Evolutionary conservation across 208 protist species (phyloP).

Genomic region (Crithidia thermophila): DNA sequence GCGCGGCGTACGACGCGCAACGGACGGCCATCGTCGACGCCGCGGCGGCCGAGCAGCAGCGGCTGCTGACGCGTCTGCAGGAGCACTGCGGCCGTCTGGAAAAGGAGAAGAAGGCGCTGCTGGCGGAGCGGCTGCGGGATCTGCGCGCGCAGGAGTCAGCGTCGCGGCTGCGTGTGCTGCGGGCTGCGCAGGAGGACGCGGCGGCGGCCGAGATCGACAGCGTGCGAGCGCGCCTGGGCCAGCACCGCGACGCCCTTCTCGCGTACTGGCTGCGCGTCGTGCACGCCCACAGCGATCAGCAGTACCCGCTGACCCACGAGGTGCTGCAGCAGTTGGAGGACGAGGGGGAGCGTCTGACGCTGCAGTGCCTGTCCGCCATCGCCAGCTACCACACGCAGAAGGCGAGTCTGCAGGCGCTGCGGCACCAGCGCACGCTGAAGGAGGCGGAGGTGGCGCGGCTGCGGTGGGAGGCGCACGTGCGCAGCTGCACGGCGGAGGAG

Average conservation of each 20-base stretch:
- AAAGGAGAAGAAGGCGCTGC: slow-evolving; percentile 14
- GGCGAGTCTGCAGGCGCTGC: slow-evolving; percentile 28
- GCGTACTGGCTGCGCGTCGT: slow-evolving; percentile 24
- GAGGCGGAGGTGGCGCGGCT: slow-evolving; percentile 31
- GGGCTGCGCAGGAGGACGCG: slow-evolving; percentile 20
- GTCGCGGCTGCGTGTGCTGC: slow-evolving; percentile 23
- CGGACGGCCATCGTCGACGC: slow-evolving; percentile 17
- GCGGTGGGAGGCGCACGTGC: slow-evolving; percentile 34
- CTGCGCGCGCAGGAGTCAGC: slow-evolving; percentile 26
- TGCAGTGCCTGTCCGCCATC: slow-evolving; percentile 14
- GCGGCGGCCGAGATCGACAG: slow-evolving; percentile 20
- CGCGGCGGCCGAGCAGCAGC: slow-evolving; percentile 30
- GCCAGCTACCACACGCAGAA: slow-evolving; percentile 26
- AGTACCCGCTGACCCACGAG: slow-evolving; percentile 15
- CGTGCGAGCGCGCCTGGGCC: slow-evolving; percentile 24
- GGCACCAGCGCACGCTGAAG: slow-evolving; percentile 21
- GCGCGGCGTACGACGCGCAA: slow-evolving; percentile 20
- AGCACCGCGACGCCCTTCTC: slow-evolving; percentile 17
- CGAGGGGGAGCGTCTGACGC: slow-evolving; percentile 17
- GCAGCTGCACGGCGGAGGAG: slow-evolving; percentile 30
- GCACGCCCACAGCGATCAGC: slow-evolving; percentile 13
- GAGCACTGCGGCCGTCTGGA: slow-evolving; percentile 13
- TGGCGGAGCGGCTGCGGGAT: slow-evolving; percentile 4
- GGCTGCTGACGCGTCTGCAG: slow-evolving; percentile 30
- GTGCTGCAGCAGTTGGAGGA: slow-evolving; percentile 24